phyloP scores from a whole-genome alignment of 257 asterid species.

The Mentha longifolia region DNA sequence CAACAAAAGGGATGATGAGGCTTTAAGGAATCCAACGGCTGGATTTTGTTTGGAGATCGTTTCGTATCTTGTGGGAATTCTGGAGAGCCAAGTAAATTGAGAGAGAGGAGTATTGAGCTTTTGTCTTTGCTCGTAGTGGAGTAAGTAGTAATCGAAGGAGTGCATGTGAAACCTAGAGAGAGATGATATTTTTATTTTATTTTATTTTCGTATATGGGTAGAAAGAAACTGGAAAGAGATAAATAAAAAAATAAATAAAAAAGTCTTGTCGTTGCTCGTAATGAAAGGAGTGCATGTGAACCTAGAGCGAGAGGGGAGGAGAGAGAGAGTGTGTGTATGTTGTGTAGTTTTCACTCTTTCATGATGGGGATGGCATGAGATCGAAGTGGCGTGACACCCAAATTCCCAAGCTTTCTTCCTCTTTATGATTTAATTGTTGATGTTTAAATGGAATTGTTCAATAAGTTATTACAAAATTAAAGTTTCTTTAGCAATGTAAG shows the following conservation, averaged over 20 bases:
- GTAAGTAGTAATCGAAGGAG: constrained; percentile 13
- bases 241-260: too few species aligned
- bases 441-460: not conserved
- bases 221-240: not conserved
- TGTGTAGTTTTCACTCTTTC: constrained; percentile 37
- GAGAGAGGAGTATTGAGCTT: constrained; percentile 18
- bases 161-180: constrained; percentile 43
- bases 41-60: constrained; percentile 42
- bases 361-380: constrained; percentile 7
- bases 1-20: constrained; percentile 42
- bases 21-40: constrained; percentile 44
- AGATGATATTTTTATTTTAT: not conserved
- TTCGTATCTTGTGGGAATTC: constrained; percentile 53
- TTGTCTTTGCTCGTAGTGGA: constrained; percentile 31
- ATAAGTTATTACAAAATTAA: too few species aligned
- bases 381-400: constrained; percentile 24
- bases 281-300: constrained; percentile 35
- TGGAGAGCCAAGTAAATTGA: constrained; percentile 45
- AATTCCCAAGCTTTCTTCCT: constrained; percentile 20
- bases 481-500: too few species aligned
- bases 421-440: not conserved
- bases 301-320: constrained; percentile 8
- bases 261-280: constrained; percentile 13
- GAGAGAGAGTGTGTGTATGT: constrained; percentile 22
- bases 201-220: not conserved